Conservation (phyloP, 2,329 filamentous ascomycete species). For the Phaeoacremonium minimum region DNA sequence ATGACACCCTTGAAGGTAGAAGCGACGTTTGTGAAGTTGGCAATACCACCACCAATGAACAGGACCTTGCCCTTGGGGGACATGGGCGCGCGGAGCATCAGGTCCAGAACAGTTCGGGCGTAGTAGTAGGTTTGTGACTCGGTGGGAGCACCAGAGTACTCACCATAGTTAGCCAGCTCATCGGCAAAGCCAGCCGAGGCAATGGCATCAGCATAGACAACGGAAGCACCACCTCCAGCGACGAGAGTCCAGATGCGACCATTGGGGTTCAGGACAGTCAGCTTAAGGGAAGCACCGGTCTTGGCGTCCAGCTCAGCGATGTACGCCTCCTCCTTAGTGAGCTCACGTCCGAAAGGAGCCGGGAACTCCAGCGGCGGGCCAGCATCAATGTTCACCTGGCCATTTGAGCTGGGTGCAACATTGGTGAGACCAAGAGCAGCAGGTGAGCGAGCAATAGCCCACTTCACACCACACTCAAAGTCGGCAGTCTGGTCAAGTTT, state of each 20-base stretch:
- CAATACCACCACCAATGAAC: constrained; percentile 99
- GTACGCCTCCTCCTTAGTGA: constrained; percentile 98
- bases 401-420: constrained; percentile 55
- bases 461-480: constrained; percentile 98
- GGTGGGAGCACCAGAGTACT: constrained; percentile 98
- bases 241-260: constrained; percentile 98
- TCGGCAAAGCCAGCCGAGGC: constrained; percentile 91
- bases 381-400: constrained; percentile 88
- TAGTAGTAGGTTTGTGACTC: constrained; percentile 99
- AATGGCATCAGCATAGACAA: constrained; percentile 98
- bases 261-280: constrained; percentile 87
- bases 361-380: constrained; percentile 99
- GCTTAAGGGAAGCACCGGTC: constrained; percentile 97
- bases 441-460: constrained; percentile 91
- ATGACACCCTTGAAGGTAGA: constrained; percentile 99
- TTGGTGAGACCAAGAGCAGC: constrained; percentile 79
- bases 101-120: constrained; percentile 90
- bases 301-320: constrained; percentile 98
- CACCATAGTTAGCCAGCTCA: constrained; percentile 98
- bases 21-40: constrained; percentile 99
- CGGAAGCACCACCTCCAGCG: constrained; percentile 97
- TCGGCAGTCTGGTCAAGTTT: constrained; percentile 99
- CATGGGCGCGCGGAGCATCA: constrained; percentile 89
- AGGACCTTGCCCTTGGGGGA: constrained; percentile 92
- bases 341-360: constrained; percentile 95